Conservation (phyloP, 495 filamentous ascomycete species). For the Aspergillus nanangensis region DNA sequence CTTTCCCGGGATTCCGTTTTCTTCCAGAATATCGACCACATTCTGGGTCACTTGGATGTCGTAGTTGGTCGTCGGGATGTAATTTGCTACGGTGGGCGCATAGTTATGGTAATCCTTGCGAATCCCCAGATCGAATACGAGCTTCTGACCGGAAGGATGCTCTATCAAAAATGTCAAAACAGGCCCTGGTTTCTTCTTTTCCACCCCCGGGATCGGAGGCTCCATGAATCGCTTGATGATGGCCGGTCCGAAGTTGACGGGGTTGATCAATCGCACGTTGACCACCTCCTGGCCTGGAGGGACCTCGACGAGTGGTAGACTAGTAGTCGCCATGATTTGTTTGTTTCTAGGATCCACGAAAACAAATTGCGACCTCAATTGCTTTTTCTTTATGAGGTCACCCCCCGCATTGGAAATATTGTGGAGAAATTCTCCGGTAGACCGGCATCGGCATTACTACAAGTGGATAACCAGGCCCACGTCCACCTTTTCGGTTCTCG, state of each 20-base stretch:
- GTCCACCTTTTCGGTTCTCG: neutral
- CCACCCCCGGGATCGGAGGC: constrained; percentile 15
- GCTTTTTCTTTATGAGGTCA: neutral
- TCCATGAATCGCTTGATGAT: constrained; percentile 18
- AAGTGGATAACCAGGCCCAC: neutral
- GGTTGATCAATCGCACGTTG: constrained; percentile 16
- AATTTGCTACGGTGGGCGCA: constrained; percentile 4
- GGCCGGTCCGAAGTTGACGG: constrained; percentile 18
- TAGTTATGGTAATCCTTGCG: constrained; percentile 10
- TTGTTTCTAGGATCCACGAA: no score
- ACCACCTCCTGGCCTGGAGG: constrained; percentile 21
- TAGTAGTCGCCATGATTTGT: neutral
- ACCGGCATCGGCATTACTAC: neutral
- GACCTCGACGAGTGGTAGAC: constrained; percentile 26
- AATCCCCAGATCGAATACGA: constrained; percentile 8
- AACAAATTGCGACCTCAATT: no score
- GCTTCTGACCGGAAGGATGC: constrained; percentile 12
- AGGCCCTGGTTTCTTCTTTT: constrained; percentile 12
- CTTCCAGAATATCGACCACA: constrained; percentile 46
- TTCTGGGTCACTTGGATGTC: constrained; percentile 38
- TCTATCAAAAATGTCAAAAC: constrained; percentile 18
- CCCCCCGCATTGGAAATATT: neutral
- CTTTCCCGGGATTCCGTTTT: constrained; percentile 36
- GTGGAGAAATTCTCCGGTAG: neutral
- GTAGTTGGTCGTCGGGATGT: constrained; percentile 5